Conservation (phyloP, 192 early-diverging fungal genomes). For the Umbelopsis isabellina region DNA sequence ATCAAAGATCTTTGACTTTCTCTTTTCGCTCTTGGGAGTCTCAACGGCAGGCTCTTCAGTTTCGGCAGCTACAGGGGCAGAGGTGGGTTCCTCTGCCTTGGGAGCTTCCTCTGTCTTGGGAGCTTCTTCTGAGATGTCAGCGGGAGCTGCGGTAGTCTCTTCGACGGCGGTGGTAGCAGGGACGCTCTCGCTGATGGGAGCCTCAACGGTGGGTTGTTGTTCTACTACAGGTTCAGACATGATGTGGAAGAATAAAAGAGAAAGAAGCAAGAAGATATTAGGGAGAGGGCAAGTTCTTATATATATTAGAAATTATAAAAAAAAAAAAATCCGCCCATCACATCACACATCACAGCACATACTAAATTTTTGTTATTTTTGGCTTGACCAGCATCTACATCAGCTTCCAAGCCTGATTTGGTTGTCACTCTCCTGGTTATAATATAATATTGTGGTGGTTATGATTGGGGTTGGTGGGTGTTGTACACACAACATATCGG, state of each 20-base stretch:
- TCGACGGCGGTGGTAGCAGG: constrained; percentile 7
- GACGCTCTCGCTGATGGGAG: constrained; percentile 4
- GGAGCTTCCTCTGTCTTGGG: constrained; percentile 13
- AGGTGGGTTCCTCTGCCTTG: constrained; percentile 4
- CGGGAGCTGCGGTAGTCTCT: neutral
- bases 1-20: constrained; percentile 20
- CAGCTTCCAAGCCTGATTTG: constrained; percentile 23
- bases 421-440: neutral
- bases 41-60: constrained; percentile 19
- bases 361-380: constrained; percentile 5
- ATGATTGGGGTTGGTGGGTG: neutral
- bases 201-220: constrained; percentile 5
- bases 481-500: neutral
- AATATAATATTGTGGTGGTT: neutral
- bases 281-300: constrained; percentile 1
- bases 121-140: constrained; percentile 1
- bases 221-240: constrained; percentile 17
- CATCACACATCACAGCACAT: neutral
- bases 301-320: neutral
- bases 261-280: constrained; percentile 13
- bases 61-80: constrained; percentile 7
- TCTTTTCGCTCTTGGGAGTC: constrained; percentile 12
- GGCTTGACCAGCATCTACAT: neutral
- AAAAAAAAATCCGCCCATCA: constrained; percentile 4
- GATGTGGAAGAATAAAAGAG: neutral